Evolutionary conservation across 495 filamentous ascomycete species (phyloP).

Genomic region (Penicillium bialowiezense): DNA sequence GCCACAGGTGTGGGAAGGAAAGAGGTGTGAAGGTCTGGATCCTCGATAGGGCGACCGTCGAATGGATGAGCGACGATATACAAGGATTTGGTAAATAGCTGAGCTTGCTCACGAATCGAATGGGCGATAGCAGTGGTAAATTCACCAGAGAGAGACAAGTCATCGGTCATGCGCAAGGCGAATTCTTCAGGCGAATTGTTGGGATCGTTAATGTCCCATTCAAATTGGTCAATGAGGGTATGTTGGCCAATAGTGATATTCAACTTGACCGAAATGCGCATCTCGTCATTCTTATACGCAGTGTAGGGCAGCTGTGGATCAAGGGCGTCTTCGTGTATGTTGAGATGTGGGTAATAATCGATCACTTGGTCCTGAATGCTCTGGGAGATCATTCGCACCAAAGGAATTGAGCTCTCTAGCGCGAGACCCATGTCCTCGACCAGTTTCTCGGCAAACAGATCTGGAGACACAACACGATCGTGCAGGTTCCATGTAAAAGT

Average conservation of each 20-base stretch:
- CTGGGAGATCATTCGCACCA: constrained; percentile 73
- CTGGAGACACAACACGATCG: constrained; percentile 73
- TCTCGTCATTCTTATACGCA: constrained; percentile 97
- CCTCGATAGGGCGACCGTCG: constrained; percentile 89
- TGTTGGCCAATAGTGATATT: constrained; percentile 97
- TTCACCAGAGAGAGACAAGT: constrained; percentile 90
- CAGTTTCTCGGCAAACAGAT: constrained; percentile 81
- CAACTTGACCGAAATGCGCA: constrained; percentile 91
- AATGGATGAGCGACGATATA: constrained; percentile 93
- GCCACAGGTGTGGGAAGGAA: constrained; percentile 84
- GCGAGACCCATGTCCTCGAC: constrained; percentile 89
- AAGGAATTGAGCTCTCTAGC: constrained; percentile 54
- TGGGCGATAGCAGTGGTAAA: constrained; percentile 98
- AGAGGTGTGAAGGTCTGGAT: constrained; percentile 77
- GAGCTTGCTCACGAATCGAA: constrained; percentile 91
- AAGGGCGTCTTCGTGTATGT: constrained; percentile 83
- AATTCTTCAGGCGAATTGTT: constrained; percentile 93
- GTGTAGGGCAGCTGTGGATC: constrained; percentile 88
- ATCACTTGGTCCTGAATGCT: constrained; percentile 86
- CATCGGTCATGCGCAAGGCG: constrained; percentile 79
- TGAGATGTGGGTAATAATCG: constrained; percentile 89
- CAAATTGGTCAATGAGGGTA: constrained; percentile 94
- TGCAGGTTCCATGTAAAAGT: constrained; percentile 99
- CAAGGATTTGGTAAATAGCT: constrained; percentile 88
- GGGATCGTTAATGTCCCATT: constrained; percentile 98